A percentile compares a stretch with the other conserved stretches of the same genome.
phyloP scores from a whole-genome alignment of 768 basidiomycete genomes.

The Scleroderma bovista region DNA sequence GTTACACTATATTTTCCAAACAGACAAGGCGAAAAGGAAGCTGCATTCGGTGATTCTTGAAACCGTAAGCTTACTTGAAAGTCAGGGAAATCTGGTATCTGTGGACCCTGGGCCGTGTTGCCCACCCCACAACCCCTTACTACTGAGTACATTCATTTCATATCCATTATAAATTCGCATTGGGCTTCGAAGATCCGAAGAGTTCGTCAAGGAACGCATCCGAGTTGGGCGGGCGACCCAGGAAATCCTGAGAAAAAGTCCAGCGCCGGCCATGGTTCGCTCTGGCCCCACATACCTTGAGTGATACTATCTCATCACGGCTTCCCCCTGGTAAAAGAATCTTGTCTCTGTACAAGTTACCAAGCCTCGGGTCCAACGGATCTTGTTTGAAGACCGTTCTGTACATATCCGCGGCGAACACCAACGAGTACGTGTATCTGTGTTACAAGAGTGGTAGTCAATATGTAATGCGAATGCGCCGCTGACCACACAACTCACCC shows the following conservation, averaged over 20 bases:
- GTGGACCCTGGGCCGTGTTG: no score
- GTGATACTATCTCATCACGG: constrained; percentile 74
- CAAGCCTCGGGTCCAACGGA: constrained; percentile 64
- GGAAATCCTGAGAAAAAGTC: constrained; percentile 52
- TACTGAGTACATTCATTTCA: no score
- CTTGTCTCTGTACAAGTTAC: constrained; percentile 65
- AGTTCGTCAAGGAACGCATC: constrained; percentile 67
- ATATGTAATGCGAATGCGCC: constrained; percentile 3
- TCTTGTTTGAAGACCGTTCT: constrained; percentile 69
- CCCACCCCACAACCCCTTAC: no score
- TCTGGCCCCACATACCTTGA: constrained; percentile 44
- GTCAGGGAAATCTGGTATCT: no score
- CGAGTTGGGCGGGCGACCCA: constrained; percentile 67
- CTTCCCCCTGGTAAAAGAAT: constrained; percentile 74
- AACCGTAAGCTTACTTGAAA: no score
- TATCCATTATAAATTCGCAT: constrained; percentile 27
- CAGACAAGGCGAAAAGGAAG: no score
- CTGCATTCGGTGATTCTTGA: no score
- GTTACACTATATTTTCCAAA: no score
- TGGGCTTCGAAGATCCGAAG: constrained; percentile 41
- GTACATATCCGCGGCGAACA: constrained; percentile 51
- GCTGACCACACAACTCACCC: constrained; percentile 29
- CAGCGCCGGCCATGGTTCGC: neutral
- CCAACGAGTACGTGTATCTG: constrained; percentile 69
- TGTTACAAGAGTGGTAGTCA: no score